A percentile compares a stretch with the other conserved stretches of the same genome.
Evolutionary conservation across 73 alveolate genomes (phyloP).

Genomic region (Paramecium tetraurelia): DNA sequence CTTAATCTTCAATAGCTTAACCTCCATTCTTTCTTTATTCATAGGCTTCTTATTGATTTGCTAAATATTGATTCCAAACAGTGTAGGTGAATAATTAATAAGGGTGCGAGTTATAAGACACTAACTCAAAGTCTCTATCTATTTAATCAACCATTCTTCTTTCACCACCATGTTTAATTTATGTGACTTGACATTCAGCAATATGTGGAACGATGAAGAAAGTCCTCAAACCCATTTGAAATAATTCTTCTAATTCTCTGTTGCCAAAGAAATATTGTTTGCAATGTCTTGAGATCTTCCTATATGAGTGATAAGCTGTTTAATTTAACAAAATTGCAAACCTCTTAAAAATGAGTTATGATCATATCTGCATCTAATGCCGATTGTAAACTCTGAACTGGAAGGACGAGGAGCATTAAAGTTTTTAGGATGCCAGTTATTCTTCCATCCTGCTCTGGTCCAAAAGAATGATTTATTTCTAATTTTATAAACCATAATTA

Average conservation of each 20-base stretch:
- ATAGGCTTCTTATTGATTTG: constrained; percentile 56
- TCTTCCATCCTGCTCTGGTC: constrained; percentile 70
- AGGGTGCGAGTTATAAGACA: constrained; percentile 58
- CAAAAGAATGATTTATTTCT: constrained; percentile 63
- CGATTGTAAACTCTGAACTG: constrained; percentile 56
- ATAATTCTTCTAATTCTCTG: constrained; percentile 60
- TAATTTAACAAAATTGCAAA: background rate
- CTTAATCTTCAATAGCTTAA: constrained; percentile 49
- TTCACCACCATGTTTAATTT: constrained; percentile 66
- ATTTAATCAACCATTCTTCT: constrained; percentile 63
- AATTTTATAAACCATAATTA: constrained; percentile 58
- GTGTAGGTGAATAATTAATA: constrained; percentile 58
- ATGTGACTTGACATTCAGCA: constrained; percentile 55
- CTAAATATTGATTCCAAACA: constrained; percentile 48
- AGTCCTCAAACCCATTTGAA: constrained; percentile 61
- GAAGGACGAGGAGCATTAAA: constrained; percentile 68
- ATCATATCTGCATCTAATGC: constrained; percentile 63
- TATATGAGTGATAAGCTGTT: constrained; percentile 53
- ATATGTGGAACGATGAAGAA: constrained; percentile 59
- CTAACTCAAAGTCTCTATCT: constrained; percentile 63
- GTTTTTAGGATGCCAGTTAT: constrained; percentile 66
- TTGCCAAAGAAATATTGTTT: constrained; percentile 60
- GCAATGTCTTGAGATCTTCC: constrained; percentile 64
- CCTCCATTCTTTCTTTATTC: constrained; percentile 57
- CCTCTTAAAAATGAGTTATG: constrained; percentile 63